Evolutionary conservation across 1,284 basidiomycete genomes (phyloP).

Genomic region (Puccinia horiana): DNA sequence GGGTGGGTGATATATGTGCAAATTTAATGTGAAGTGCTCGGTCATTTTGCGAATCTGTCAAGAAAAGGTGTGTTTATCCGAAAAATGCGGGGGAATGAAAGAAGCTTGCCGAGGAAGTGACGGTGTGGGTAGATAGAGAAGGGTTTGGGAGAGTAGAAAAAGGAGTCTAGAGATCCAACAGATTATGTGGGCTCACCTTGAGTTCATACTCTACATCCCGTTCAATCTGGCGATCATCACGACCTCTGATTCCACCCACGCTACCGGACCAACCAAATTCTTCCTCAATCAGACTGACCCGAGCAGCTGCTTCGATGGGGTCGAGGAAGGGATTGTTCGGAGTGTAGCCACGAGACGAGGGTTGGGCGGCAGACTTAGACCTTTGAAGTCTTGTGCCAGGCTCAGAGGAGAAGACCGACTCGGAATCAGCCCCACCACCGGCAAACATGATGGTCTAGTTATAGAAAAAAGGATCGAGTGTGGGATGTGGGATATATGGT

Average conservation of each 20-base stretch:
- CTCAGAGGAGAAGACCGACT: conserved; percentile 17
- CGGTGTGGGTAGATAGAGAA: not conserved
- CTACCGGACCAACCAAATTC: conserved; percentile 45
- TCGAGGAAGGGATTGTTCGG: conserved; percentile 27
- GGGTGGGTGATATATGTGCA: not conserved
- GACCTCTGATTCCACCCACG: conserved; percentile 35
- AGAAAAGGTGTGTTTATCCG: not conserved
- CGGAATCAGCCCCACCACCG: conserved; percentile 5
- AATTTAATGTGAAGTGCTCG: not conserved
- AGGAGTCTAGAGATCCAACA: not conserved
- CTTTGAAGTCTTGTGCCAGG: not conserved
- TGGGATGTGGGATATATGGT: not conserved
- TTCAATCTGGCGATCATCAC: conserved; percentile 47
- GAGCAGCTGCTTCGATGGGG: not conserved
- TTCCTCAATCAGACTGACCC: conserved; percentile 28
- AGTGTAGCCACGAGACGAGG: not conserved
- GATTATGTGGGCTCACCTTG: conserved; percentile 14
- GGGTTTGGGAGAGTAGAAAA: not conserved
- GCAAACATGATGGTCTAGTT: conserved; percentile 11
- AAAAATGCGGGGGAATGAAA: not conserved
- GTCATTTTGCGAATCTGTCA: conserved; percentile 1
- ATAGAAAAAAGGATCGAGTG: not conserved
- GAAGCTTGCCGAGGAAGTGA: not conserved
- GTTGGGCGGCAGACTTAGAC: conserved; percentile 23
- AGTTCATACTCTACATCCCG: conserved; percentile 41